Evolutionary conservation across 1,284 basidiomycete species (phyloP).

Genomic region (Sphagnurus paluster): DNA sequence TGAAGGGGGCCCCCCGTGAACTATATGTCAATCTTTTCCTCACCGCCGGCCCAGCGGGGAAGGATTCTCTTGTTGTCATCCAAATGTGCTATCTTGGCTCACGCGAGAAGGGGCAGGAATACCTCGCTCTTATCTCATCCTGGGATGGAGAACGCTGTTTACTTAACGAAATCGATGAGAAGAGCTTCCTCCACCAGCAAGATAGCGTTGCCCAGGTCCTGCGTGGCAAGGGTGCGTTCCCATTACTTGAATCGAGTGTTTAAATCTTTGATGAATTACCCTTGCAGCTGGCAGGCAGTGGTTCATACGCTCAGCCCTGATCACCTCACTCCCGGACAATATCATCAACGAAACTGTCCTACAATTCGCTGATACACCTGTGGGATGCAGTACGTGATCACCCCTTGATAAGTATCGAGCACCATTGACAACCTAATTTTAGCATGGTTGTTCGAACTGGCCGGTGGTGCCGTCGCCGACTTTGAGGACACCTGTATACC

Average conservation of each 20-base stretch:
- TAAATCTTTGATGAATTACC: constrained; percentile 12
- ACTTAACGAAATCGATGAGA: constrained; percentile 87
- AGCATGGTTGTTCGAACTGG: constrained; percentile 91
- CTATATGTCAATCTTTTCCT: constrained; percentile 88
- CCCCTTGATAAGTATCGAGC: constrained; percentile 1
- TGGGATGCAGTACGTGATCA: constrained; percentile 77
- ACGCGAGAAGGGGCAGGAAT: constrained; percentile 73
- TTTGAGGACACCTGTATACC: constrained; percentile 75
- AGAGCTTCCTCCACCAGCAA: constrained; percentile 86
- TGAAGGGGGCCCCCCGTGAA: constrained; percentile 83
- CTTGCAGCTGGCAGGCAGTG: constrained; percentile 75
- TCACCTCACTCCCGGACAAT: constrained; percentile 81
- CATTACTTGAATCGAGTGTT: background rate
- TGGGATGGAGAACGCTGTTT: constrained; percentile 84
- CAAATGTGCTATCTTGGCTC: constrained; percentile 87
- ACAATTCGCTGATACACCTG: constrained; percentile 77
- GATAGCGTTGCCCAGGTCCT: constrained; percentile 88
- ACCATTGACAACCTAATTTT: constrained; percentile 1
- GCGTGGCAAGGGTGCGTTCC: constrained; percentile 64
- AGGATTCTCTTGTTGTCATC: constrained; percentile 83
- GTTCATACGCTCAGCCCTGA: constrained; percentile 84
- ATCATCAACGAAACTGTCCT: constrained; percentile 81
- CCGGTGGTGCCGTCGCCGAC: constrained; percentile 79
- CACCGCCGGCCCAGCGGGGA: constrained; percentile 81
- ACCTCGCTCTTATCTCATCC: constrained; percentile 77